Evolutionary conservation across 331 rosid genomes (phyloP), one percentile per base, ranked within the genome.

Genomic region (Pyrus hybrid): DNA sequence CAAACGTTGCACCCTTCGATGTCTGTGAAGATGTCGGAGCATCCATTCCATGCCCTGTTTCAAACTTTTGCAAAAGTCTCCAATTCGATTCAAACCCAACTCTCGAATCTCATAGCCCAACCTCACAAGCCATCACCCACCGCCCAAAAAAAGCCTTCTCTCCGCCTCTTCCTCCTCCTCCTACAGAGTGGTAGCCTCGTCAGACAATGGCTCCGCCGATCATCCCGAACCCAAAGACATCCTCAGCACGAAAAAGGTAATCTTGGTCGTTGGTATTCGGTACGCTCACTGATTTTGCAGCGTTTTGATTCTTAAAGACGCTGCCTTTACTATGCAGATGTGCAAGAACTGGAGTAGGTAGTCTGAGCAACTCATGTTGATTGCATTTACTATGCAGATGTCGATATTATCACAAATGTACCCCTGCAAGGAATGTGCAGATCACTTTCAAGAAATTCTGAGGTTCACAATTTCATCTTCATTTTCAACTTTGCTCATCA

Each of bases 361-460:
- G 32, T 72, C 18, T 5, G 21, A 57, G 57, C 49, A 49, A 26
- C 63, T 37, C 20, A 28, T 74, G 45, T 3, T 32, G 67, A 6
- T 76, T 58, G 75, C 23, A 76, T 83, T 80, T 68, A 67, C 54
- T 26, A 61, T 69, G 71, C 89, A 93, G 97, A 84, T 93, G 85
- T 80, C 87, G 23, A 93, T 91, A 74, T 83, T 91, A 76, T 83
- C 98, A 74, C 87, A 95, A 65, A 78, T 90, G 73, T 93, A 93
- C 79, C 98, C 98, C 53, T 91, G 97, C 88, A 87, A 76, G 80
- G 98, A 93, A 67, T 91, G 98, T 49, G 97, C 97, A 47, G 94
- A 93, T 83, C 98, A 93, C 85, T 93, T 93, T 74, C 85, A 87
- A 86, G 93, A 87, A 81, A 83, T 93, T 75, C 73, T 93, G 65